Percentiles rank a stretch among this genome's conserved stretches.
Evolutionary conservation across 2,329 filamentous ascomycete species (phyloP).

Genomic region (Clarireedia hainanense): DNA sequence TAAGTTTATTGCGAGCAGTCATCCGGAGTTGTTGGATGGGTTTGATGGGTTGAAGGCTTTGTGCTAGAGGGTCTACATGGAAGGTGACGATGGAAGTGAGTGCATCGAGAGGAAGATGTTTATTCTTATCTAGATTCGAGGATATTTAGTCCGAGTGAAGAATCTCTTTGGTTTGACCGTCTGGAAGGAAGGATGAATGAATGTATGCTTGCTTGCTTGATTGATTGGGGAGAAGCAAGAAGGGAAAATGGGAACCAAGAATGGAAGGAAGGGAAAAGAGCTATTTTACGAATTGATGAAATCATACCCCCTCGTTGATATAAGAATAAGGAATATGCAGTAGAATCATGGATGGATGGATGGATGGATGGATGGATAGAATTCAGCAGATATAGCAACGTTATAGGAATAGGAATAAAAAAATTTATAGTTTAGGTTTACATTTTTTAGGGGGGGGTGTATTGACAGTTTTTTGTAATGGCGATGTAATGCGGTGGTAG

Average conservation of each 20-base stretch:
- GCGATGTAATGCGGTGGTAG: too few species aligned
- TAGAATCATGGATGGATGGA: not conserved
- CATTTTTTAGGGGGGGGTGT: too few species aligned
- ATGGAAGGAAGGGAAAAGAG: not conserved
- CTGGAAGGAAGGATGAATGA: not conserved
- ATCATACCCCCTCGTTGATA: not conserved
- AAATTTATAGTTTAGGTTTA: not conserved
- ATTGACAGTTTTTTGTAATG: too few species aligned
- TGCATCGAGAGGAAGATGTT: not conserved
- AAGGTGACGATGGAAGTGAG: not conserved
- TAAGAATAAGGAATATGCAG: not conserved
- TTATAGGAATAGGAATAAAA: not conserved
- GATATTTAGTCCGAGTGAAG: too few species aligned
- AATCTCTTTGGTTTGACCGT: too few species aligned
- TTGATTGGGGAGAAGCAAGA: not conserved
- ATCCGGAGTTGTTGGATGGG: slow-evolving; percentile 23
- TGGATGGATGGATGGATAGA: not conserved
- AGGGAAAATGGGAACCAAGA: not conserved
- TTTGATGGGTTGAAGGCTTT: slow-evolving; percentile 18
- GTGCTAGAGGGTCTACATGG: not conserved
- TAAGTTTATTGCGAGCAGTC: slow-evolving; percentile 27
- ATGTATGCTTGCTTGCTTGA: not conserved
- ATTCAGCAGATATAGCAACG: not conserved
- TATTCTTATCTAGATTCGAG: too few species aligned
- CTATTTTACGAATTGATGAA: not conserved